Conservation (phyloP, 1,139 yeast species). For the Debaryomycetaceae sp. region DNA sequence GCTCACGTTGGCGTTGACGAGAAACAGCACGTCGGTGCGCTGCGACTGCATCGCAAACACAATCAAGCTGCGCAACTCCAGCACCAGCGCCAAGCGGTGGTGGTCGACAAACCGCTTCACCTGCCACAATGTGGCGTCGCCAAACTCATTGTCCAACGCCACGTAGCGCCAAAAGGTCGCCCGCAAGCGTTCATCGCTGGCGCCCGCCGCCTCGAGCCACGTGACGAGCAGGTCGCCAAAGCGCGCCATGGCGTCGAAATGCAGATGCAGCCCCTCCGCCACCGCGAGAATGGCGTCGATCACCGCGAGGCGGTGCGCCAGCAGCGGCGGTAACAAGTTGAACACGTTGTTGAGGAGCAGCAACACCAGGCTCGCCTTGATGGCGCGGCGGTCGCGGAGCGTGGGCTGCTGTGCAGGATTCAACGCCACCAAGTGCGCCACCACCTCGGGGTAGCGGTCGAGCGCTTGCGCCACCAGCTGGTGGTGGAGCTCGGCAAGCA, state of each 20-base stretch:
- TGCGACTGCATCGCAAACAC: conserved; percentile 37
- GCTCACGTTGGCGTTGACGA: conserved; percentile 39
- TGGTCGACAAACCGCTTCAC: conserved; percentile 33
- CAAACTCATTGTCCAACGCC: conserved; percentile 27
- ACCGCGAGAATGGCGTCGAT: conserved; percentile 31
- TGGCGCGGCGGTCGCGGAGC: conserved; percentile 45
- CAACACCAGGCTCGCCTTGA: conserved; percentile 40
- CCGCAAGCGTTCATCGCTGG: conserved; percentile 25
- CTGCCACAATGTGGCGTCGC: conserved; percentile 29
- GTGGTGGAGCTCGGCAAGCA: conserved; percentile 27
- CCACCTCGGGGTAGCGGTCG: conserved; percentile 25
- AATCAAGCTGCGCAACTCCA: conserved; percentile 33
- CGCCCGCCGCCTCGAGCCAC: conserved; percentile 34
- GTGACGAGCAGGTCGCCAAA: conserved; percentile 33
- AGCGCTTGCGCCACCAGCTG: conserved; percentile 25
- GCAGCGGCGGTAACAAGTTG: conserved; percentile 38
- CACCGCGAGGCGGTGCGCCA: conserved; percentile 30
- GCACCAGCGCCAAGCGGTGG: conserved; percentile 17
- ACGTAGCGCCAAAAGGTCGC: conserved; percentile 38
- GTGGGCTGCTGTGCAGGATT: conserved; percentile 38
- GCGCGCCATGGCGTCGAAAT: conserved; percentile 31
- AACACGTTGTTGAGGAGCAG: conserved; percentile 41
- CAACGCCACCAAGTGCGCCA: conserved; percentile 27
- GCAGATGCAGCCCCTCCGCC: conserved; percentile 28
- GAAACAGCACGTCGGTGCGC: conserved; percentile 37